These are phyloP conservation scores for Candida sanyaensis DNA, from an alignment of 1,139 yeast genomes.

Conservation along the genomic window DNA sequence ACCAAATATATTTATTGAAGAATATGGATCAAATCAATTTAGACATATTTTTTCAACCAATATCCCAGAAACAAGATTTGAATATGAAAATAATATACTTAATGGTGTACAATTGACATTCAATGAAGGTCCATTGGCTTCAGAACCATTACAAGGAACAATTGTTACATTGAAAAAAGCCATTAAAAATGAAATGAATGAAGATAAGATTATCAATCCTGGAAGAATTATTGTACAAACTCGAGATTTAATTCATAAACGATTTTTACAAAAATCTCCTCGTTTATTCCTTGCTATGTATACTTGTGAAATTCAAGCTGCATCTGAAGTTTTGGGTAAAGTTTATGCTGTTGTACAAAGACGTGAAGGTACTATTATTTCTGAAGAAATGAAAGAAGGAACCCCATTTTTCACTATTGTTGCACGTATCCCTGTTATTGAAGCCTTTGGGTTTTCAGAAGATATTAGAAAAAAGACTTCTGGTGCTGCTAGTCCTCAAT, in stretches of 20 bases:
- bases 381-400: conserved; percentile 97
- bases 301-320: conserved; percentile 92
- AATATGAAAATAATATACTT: conserved; percentile 64
- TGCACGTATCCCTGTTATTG: conserved; percentile 89
- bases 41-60: conserved; percentile 24
- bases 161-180: conserved; percentile 48
- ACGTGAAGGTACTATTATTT: conserved; percentile 79
- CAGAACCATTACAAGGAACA: conserved; percentile 87
- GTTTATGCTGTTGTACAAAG: conserved; percentile 93
- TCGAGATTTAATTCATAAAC: conserved; percentile 70
- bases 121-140: conserved; percentile 83
- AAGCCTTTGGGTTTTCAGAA: conserved; percentile 95
- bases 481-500: conserved; percentile 97
- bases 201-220: conserved; percentile 38
- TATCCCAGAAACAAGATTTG: conserved; percentile 30
- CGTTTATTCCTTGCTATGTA: conserved; percentile 90
- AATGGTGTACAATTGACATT: conserved; percentile 87
- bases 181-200: conserved; percentile 30
- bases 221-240: conserved; percentile 71
- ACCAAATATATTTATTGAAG: conserved; percentile 74
- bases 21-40: conserved; percentile 32
- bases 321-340: conserved; percentile 91
- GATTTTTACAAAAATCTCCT: conserved; percentile 80
- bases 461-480: conserved; percentile 92
- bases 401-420: conserved; percentile 91